Conservation (phyloP, 2,329 filamentous ascomycete genomes). For the Parascedosporium putredinis region DNA sequence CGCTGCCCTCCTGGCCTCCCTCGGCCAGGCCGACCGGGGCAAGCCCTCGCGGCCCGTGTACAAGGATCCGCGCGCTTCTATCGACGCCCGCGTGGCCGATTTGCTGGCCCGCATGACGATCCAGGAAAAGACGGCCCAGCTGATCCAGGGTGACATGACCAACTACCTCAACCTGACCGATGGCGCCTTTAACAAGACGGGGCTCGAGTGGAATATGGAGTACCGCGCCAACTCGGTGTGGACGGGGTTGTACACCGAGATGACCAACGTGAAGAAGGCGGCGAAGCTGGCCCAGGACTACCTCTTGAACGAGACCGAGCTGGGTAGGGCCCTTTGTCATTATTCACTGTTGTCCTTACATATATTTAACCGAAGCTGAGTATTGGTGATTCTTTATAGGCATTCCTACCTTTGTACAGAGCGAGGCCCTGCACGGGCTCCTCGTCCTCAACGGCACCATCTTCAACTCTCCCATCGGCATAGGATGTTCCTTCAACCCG, state of each 20-base stretch:
- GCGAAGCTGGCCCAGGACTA: slow-evolving; percentile 61
- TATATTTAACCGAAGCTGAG: not conserved
- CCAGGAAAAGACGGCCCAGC: slow-evolving; percentile 61
- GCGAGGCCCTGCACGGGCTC: slow-evolving; percentile 65
- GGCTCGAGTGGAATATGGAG: slow-evolving; percentile 56
- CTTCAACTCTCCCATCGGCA: slow-evolving; percentile 67
- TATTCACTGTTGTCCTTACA: not conserved
- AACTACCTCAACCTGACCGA: slow-evolving; percentile 64
- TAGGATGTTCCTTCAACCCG: slow-evolving; percentile 62
- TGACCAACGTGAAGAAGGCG: slow-evolving; percentile 51
- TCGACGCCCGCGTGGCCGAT: slow-evolving; percentile 56
- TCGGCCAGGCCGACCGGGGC: slow-evolving; percentile 16
- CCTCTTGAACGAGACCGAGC: slow-evolving; percentile 36
- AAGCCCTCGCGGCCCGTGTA: slow-evolving; percentile 43
- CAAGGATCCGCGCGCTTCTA: slow-evolving; percentile 50
- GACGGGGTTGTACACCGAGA: slow-evolving; percentile 56
- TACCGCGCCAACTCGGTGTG: slow-evolving; percentile 60
- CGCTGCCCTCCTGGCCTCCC: slow-evolving; percentile 15
- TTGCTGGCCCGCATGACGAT: slow-evolving; percentile 64
- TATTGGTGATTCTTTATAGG: slow-evolving; percentile 33
- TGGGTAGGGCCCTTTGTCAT: too few species aligned
- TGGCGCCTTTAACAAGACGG: slow-evolving; percentile 56
- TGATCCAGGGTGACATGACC: slow-evolving; percentile 58
- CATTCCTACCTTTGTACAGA: slow-evolving; percentile 64
- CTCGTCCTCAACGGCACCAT: slow-evolving; percentile 64